Evolutionary conservation across 805 yeast species (phyloP).

Genomic region (Candida awuae): DNA sequence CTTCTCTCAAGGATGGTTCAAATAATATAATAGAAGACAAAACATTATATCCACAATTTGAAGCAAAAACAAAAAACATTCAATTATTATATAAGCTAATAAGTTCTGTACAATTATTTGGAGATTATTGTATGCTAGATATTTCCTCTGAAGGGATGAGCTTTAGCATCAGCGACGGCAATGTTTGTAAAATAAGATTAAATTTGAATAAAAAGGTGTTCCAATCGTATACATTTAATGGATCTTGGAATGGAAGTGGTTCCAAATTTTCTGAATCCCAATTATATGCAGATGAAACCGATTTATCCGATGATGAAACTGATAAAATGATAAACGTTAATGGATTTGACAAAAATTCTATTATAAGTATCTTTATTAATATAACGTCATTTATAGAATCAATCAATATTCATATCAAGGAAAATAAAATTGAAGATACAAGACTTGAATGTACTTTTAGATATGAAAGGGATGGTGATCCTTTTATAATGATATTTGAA

Average conservation of each 20-base stretch:
- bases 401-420: conserved; percentile 34
- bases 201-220: conserved; percentile 33
- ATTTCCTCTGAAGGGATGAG: conserved; percentile 45
- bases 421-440: conserved; percentile 17
- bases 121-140: conserved; percentile 23
- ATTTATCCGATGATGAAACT: conserved; percentile 7
- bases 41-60: conserved; percentile 14
- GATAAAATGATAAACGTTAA: conserved; percentile 9
- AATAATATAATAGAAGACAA: too few relatives aligned
- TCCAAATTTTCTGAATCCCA: not conserved
- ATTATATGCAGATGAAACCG: conserved; percentile 9
- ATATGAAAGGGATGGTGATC: conserved; percentile 42
- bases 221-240: conserved; percentile 25
- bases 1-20: too few relatives aligned
- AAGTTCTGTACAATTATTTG: conserved; percentile 25
- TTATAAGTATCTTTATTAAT: conserved; percentile 34
- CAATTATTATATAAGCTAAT: conserved; percentile 21
- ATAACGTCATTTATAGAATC: conserved; percentile 43
- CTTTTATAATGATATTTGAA: conserved; percentile 45
- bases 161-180: conserved; percentile 41
- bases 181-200: conserved; percentile 32
- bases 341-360: conserved; percentile 6
- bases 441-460: conserved; percentile 41
- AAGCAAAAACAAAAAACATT: conserved; percentile 24
- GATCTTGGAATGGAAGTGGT: conserved; percentile 5